Base-by-base conservation (phyloP, 345 rosid species). In the Eucalyptus cloeziana region DNA sequence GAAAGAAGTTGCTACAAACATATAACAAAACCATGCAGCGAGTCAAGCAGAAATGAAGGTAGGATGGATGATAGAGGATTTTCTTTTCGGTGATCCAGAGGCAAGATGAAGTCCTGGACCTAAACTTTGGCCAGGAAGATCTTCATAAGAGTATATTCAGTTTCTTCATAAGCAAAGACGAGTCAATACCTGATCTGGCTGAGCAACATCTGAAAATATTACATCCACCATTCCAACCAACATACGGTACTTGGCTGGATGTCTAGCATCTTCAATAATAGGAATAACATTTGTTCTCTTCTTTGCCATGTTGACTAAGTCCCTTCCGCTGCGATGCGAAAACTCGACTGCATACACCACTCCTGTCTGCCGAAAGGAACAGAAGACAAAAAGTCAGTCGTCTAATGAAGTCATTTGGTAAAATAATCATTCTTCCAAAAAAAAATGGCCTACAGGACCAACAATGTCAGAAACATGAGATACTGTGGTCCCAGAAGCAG, bases 171-270 rank as follows among this genome's bases (percentile, higher is more conserved):
- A 27, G n/a, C 31, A 17, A 88, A 30, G 33, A 49, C 3, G 7
- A 62, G 44, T 40, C 87, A 91, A 94, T 89, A 97, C 99, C 98
- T 98, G 96, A 93, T 98, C 99, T 1, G 99, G 99, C 90, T 98
- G 99, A 54, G 99, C 99, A 94, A 98, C 99, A 93, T 98, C 99
- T 85, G 99, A 96, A 92, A 98, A 98, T 83, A 96, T 95, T 25
- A 97, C 99, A 95, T 98, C 99, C 69, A 97, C 99, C 98, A 98
- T 98, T 90, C 98, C 98, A 25, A 98, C 98, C 86, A 98, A 94
- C 99, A 96, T 98, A 44, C 99, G 91, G 92, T 98, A 97, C 91
- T 97, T 98, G 27, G 97, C 92, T 19, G 99, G 99, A 93, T 97
- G 99, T 90, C 99, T 95, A 40, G 99, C 99, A 96, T 98, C 99